A percentile compares a stretch with the other conserved stretches of the same genome.
Conservation (phyloP, 352 stramenopile genomes). For the Achlya hypogyna region DNA sequence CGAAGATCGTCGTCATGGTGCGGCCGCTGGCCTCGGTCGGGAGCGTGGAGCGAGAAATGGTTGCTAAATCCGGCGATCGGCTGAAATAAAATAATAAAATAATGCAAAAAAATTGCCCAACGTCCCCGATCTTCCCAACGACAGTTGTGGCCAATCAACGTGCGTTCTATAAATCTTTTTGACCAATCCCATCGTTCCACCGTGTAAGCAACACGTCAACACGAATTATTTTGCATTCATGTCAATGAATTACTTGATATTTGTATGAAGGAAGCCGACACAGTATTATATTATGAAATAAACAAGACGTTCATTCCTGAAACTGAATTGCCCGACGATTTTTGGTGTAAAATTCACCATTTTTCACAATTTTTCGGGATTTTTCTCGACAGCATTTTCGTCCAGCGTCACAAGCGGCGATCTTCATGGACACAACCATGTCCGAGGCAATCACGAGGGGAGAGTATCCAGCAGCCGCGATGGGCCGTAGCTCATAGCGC, state of each 20-base stretch:
- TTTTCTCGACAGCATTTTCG: too few species aligned
- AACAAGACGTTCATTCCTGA: not conserved
- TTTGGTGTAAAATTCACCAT: too few species aligned
- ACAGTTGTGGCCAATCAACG: constrained; percentile 7
- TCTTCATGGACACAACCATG: too few species aligned
- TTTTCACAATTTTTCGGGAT: too few species aligned
- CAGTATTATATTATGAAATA: not conserved
- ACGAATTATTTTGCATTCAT: not conserved
- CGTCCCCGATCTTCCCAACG: constrained; percentile 13
- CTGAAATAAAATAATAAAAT: constrained; percentile 14
- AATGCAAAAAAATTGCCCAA: not conserved
- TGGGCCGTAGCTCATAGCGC: too few species aligned
- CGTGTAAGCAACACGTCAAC: not conserved
- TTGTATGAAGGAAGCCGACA: not conserved
- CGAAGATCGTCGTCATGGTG: constrained; percentile 81
- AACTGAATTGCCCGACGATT: not conserved
- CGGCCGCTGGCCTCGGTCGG: constrained; percentile 7
- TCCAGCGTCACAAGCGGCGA: too few species aligned
- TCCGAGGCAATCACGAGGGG: too few species aligned
- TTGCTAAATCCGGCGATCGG: not conserved
- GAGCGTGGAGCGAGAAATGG: constrained; percentile 4
- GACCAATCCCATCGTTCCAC: constrained; percentile 2
- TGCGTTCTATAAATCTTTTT: not conserved
- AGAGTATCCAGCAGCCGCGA: too few species aligned
- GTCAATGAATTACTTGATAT: not conserved